Evolutionary conservation across 441 rosid species (phyloP).

Genomic region (Capsella rubella): DNA sequence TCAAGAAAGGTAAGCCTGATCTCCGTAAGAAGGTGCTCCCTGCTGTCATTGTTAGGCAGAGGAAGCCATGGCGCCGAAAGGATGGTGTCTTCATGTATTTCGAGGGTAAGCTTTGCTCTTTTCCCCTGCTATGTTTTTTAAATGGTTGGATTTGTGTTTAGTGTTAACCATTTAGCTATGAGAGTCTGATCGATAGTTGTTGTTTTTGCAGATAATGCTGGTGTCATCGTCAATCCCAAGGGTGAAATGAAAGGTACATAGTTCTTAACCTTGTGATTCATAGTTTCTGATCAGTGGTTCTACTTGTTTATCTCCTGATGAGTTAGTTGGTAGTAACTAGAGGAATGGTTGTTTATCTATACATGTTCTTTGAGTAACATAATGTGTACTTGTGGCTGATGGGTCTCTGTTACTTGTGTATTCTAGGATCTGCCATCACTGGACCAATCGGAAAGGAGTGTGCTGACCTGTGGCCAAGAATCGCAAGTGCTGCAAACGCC

Average conservation of each 20-base stretch:
- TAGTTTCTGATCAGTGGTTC: too few relatives aligned
- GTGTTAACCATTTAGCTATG: background rate
- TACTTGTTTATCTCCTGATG: background rate
- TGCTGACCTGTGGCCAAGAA: constrained; percentile 81
- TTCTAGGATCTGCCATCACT: constrained; percentile 64
- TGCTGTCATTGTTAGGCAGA: constrained; percentile 78
- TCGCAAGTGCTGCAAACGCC: constrained; percentile 92
- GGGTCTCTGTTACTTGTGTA: background rate
- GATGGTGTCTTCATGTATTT: constrained; percentile 90
- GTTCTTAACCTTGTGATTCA: too few relatives aligned
- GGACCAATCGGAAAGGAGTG: constrained; percentile 83
- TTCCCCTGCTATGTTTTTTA: background rate
- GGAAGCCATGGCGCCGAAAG: constrained; percentile 91
- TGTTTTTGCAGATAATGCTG: constrained; percentile 65
- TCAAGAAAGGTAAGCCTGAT: constrained; percentile 79
- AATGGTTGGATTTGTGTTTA: background rate
- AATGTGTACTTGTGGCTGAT: background rate
- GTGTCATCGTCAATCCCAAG: constrained; percentile 77
- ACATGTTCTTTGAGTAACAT: background rate
- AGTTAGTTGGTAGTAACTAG: background rate
- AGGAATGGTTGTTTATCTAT: background rate
- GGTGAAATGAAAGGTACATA: constrained; percentile 74
- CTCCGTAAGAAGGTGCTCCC: constrained; percentile 82
- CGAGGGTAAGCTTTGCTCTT: constrained; percentile 49
- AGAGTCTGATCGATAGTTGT: background rate